Conservation (phyloP, 2,329 filamentous ascomycete species). For the Fusarium sp. region DNA sequence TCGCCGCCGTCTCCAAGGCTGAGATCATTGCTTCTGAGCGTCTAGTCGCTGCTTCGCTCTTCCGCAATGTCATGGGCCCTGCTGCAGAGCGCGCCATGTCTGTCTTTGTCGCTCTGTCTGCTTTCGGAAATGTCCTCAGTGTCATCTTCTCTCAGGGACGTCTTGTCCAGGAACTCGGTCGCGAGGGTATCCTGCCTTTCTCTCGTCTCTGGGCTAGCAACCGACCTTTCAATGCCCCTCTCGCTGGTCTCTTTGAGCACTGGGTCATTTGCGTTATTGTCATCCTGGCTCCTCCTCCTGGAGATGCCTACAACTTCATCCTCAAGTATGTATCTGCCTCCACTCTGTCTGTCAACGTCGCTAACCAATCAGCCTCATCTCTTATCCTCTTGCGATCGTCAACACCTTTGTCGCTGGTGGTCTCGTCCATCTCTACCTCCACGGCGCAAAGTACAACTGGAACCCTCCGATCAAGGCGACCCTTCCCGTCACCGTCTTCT, state of each 20-base stretch:
- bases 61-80: conserved; percentile 65
- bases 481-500: conserved; percentile 65
- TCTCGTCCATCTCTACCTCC: conserved; percentile 63
- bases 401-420: conserved; percentile 64
- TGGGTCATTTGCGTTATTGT: conserved; percentile 72
- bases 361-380: conserved; percentile 61
- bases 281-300: conserved; percentile 73
- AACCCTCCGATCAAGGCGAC: conserved; percentile 64
- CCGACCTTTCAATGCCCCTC: conserved; percentile 69
- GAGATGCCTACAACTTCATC: conserved; percentile 73
- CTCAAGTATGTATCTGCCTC: conserved; percentile 56
- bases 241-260: conserved; percentile 70
- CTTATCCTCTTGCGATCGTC: conserved; percentile 69
- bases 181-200: conserved; percentile 73
- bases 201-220: conserved; percentile 71
- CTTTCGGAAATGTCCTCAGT: conserved; percentile 73
- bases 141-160: conserved; percentile 76
- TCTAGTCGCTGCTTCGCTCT: conserved; percentile 64
- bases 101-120: conserved; percentile 74
- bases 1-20: conserved; percentile 64
- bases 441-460: conserved; percentile 60
- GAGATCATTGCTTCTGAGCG: conserved; percentile 62
- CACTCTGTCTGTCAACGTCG: neutral
- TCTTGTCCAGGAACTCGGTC: conserved; percentile 72
- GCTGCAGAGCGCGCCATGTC: conserved; percentile 67